phyloP scores from a whole-genome alignment of 306 rosid species.

The Ormosia emarginata region DNA sequence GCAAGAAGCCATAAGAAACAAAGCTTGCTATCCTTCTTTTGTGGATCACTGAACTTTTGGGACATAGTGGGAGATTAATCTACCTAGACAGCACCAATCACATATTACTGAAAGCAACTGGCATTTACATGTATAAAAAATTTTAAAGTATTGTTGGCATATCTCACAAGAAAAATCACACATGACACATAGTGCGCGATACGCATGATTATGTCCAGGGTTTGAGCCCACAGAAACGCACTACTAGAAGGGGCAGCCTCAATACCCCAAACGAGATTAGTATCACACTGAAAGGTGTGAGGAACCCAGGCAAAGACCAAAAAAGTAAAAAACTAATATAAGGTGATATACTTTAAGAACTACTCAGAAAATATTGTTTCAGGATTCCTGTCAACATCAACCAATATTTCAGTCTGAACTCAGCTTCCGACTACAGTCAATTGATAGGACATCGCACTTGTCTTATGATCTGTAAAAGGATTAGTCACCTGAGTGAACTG shows the following conservation, averaged over 20 bases:
- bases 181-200: neutral
- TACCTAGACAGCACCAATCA: neutral
- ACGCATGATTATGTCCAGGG: neutral
- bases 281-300: neutral
- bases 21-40: neutral
- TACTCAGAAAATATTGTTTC: conserved; percentile 5
- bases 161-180: neutral
- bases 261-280: neutral
- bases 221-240: neutral
- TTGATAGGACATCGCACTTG: neutral
- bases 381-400: neutral
- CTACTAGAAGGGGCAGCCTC: neutral
- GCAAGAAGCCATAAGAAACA: neutral
- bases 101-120: conserved; percentile 13
- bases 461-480: neutral
- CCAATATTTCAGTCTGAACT: conserved; percentile 11
- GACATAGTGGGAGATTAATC: conserved; percentile 24
- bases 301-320: neutral
- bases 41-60: conserved; percentile 12
- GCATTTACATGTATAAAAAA: neutral
- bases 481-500: conserved; percentile 69
- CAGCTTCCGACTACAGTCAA: conserved; percentile 4
- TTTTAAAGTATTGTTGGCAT: neutral
- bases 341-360: neutral
- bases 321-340: neutral